Base-by-base conservation (phyloP, 768 basidiomycete genomes). In the Auricularia cornea region DNA sequence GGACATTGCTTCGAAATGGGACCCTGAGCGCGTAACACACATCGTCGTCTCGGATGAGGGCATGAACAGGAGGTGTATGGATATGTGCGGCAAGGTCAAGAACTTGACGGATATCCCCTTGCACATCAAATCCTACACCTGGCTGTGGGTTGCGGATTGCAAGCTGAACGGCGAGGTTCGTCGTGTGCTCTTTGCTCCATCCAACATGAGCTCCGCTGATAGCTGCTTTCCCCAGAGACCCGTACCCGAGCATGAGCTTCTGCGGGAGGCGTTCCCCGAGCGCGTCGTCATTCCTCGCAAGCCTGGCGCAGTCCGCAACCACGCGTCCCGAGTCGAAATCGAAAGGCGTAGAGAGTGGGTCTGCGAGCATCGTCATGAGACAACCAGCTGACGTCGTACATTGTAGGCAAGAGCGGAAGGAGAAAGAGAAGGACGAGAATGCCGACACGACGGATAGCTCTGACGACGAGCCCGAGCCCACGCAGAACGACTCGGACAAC, bases 121-220 rank as follows among this genome's bases (percentile, higher is more conserved):
- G n/a, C 75, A 82, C 51, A 85, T 89, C 12, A 84, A 86, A 11
- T 84, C 83, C 12, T 80, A 89, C 33, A 82, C 69, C 40, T 89
- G 87, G 88, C 67, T 68, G 16, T 90, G 87, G 87, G 76, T 87
- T 10, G 64, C 30, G 12, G 26, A 30, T 20, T 57, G 54, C 54
- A 28, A 57, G 28, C 26, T 16, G 26, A 57, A 57, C 28, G 26
- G 54, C 16, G 26, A n/a, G 28, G 16, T 16, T 52, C 10, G 51
- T 18, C 51, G 16, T 52, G 78, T 3, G 74, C 78, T 3, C 16
- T 65, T 72, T 65, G 64, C 8, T 52, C n/a, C n/a, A n/a, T n/a
- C n/a, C n/a, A n/a, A n/a, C n/a, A n/a, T n/a, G n/a, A n/a, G n/a
- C n/a, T n/a, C n/a, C n/a, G n/a, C n/a, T n/a, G n/a, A n/a, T n/a